Evolutionary conservation across 495 filamentous ascomycete species (phyloP), one percentile per base, ranked within the genome.

Genomic region (Trichoderma virens): DNA sequence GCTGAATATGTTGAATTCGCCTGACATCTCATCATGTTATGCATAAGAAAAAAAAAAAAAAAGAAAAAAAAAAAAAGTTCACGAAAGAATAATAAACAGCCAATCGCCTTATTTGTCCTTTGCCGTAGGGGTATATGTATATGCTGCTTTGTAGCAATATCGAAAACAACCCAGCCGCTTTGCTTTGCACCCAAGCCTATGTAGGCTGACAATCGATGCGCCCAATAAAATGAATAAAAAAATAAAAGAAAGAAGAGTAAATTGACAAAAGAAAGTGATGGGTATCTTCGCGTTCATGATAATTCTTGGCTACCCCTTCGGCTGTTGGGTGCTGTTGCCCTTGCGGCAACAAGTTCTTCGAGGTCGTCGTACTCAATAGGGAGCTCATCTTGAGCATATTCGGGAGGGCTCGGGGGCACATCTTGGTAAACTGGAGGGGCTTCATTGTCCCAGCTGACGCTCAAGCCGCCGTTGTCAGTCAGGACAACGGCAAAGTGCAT

Each of bases 391-490:
- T 72, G 66, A 13, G 70, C 70, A 67, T 98, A 98, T 2, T 82
- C 83, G 0, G 94, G 94, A 35, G 94, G 94, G 56, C 88, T 90
- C 8, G 85, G 86, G 0, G 93, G 93, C 31, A 99, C 92, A 71
- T 98, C 90, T 76, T 94, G 90, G 71, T 99, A 99, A 70, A 93
- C 85, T 0, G 94, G 94, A 39, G 94, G 94, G 73, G 88, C 85
- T 76, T 99, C 94, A 75, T 97, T 92, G 65, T 99, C 94, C 94
- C 94, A 99, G 70, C 87, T 90, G 70, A 99, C 93, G 3, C 94
- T 94, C 62, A 98, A 80, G 2, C 95, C 94, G 20, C 83, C 83
- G 39, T 92, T 83, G 72, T 96, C 90, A 1, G 93, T 97, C 61
- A 97, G 79, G 39, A 84, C 77, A 38, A 91, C 76, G 66, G 83